A percentile compares a stretch with the other conserved stretches of the same genome.
phyloP scores from a whole-genome alignment of 495 filamentous ascomycete genomes.

The Penicillium verhagenii region DNA sequence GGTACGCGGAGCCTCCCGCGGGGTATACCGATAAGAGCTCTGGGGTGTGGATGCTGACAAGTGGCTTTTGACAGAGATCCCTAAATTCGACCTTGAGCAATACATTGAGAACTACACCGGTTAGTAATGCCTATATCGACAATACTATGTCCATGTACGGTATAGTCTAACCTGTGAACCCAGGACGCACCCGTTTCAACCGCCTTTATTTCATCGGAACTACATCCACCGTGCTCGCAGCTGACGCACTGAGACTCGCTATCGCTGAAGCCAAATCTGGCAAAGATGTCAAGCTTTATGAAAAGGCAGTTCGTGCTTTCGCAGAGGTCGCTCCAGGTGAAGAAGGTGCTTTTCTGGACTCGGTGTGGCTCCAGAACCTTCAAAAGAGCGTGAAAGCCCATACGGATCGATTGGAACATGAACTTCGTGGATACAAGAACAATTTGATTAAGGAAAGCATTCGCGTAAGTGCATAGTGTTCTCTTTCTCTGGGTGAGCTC shows the following conservation, averaged over 20 bases:
- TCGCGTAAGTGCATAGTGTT: slow-evolving; percentile 55
- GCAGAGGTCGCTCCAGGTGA: slow-evolving; percentile 62
- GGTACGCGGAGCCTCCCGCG: slow-evolving; percentile 23
- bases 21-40: slow-evolving; percentile 7
- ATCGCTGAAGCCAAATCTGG: slow-evolving; percentile 74
- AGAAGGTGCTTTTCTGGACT: slow-evolving; percentile 62
- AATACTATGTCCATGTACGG: background rate
- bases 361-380: slow-evolving; percentile 64
- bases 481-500: background rate
- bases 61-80: slow-evolving; percentile 56
- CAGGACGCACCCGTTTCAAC: slow-evolving; percentile 74
- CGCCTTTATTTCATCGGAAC: slow-evolving; percentile 79
- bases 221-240: slow-evolving; percentile 69
- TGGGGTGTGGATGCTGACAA: background rate
- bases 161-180: background rate
- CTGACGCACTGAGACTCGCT: slow-evolving; percentile 79
- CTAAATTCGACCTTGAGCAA: slow-evolving; percentile 89
- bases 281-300: slow-evolving; percentile 70
- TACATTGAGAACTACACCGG: slow-evolving; percentile 92
- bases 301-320: slow-evolving; percentile 64
- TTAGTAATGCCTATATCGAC: no score
- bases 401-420: slow-evolving; percentile 70
- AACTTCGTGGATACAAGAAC: slow-evolving; percentile 93
- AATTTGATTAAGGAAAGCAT: slow-evolving; percentile 98
- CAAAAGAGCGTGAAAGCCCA: slow-evolving; percentile 63